These are phyloP conservation scores for Vaccinium vitisidaea DNA, from an alignment of 148 eudicot genomes.

Conservation along the genomic window DNA sequence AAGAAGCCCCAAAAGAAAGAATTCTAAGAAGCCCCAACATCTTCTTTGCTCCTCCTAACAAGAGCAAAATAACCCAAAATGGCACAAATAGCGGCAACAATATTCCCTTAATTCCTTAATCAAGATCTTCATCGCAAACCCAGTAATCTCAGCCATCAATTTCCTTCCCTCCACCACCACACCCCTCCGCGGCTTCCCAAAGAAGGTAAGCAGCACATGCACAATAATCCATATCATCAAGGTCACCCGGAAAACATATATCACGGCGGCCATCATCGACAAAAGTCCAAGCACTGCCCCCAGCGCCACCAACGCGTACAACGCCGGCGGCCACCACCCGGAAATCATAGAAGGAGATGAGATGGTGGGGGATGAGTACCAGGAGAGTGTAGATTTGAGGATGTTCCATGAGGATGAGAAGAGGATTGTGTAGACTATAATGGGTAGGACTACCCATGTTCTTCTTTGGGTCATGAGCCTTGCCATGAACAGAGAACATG, in stretches of 20 bases:
- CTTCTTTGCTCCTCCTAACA: conserved; percentile 28
- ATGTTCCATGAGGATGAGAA: conserved; percentile 47
- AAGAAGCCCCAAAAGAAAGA: no score
- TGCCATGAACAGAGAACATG: conserved; percentile 19
- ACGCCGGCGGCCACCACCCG: conserved; percentile 40
- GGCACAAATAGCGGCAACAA: conserved; percentile 71
- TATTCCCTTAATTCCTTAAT: conserved; percentile 60
- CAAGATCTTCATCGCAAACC: conserved; percentile 54
- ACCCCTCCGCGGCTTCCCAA: conserved; percentile 31
- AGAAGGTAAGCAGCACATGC: conserved; percentile 44
- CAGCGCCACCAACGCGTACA: conserved; percentile 53
- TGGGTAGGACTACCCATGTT: conserved; percentile 47
- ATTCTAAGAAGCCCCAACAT: background rate
- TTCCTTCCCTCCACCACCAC: conserved; percentile 49
- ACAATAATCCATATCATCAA: conserved; percentile 60
- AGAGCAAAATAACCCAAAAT: conserved; percentile 65
- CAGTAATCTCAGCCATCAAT: conserved; percentile 52
- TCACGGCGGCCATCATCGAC: conserved; percentile 70
- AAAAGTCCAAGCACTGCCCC: conserved; percentile 66
- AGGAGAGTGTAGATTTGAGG: conserved; percentile 35
- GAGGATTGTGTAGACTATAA: conserved; percentile 36
- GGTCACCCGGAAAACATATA: conserved; percentile 49
- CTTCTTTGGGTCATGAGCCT: conserved; percentile 41
- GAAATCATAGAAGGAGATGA: conserved; percentile 11
- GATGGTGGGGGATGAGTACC: conserved; percentile 32